Evolutionary conservation across 768 basidiomycete genomes (phyloP).

Genomic region (Tricholoma sp.): DNA sequence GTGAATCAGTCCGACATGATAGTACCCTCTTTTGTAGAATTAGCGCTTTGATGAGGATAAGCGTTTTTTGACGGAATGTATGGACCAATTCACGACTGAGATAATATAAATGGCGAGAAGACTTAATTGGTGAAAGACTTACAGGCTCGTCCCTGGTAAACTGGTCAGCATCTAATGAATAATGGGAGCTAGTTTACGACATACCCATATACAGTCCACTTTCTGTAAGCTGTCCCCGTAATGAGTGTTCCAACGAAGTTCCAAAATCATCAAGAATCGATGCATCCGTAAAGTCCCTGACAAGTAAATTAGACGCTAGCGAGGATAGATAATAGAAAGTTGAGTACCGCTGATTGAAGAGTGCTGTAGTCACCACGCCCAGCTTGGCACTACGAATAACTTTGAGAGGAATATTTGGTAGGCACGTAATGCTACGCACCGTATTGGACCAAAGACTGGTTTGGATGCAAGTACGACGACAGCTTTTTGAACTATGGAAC

Average conservation of each 20-base stretch:
- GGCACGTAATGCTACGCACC: constrained; percentile 35
- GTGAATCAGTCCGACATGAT: neutral
- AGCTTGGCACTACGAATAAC: constrained; percentile 66
- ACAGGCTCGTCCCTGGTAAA: constrained; percentile 64
- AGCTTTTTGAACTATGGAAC: constrained; percentile 96
- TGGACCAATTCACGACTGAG: constrained; percentile 86
- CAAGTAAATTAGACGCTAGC: neutral
- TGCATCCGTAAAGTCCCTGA: constrained; percentile 81
- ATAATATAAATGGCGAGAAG: constrained; percentile 4
- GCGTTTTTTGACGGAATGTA: constrained; percentile 86
- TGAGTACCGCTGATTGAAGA: constrained; percentile 77
- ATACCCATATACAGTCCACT: constrained; percentile 93
- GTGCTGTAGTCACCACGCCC: constrained; percentile 87
- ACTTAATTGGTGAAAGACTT: constrained; percentile 16
- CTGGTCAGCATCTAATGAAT: neutral
- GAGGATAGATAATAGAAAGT: neutral
- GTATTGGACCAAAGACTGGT: constrained; percentile 91
- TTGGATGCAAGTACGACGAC: constrained; percentile 90
- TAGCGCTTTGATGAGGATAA: constrained; percentile 91
- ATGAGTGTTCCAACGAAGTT: constrained; percentile 64
- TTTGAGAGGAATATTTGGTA: neutral
- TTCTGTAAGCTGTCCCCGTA: constrained; percentile 82
- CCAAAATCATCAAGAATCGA: constrained; percentile 89
- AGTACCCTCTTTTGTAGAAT: constrained; percentile 87
- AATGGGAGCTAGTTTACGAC: constrained; percentile 14